Evolutionary conservation across 1,284 basidiomycete genomes (phyloP).

Genomic region (Pterulicium gracile): DNA sequence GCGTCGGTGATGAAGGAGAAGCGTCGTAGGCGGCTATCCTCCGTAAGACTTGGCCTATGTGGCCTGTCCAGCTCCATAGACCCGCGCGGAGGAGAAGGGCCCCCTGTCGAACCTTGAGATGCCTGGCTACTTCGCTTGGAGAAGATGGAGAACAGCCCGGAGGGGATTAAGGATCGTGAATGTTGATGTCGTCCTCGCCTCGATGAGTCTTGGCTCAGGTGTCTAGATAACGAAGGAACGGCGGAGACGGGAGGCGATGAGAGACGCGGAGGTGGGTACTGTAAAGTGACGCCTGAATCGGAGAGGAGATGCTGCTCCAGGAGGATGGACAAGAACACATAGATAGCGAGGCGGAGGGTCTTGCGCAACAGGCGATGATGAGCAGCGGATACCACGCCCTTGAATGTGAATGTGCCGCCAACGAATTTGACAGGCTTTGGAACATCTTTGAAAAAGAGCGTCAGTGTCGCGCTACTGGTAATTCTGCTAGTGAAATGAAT

Average conservation of each 20-base stretch:
- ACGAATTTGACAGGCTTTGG: neutral
- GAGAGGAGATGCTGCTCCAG: constrained; percentile 52
- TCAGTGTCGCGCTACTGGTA: constrained; percentile 5
- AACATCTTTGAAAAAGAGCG: neutral
- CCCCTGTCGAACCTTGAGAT: neutral
- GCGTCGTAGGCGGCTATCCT: constrained; percentile 22
- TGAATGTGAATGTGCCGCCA: constrained; percentile 50
- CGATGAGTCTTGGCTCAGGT: constrained; percentile 1
- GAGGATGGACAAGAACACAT: constrained; percentile 43
- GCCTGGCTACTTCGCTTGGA: neutral
- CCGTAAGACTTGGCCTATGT: constrained; percentile 3
- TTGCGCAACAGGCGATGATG: constrained; percentile 34
- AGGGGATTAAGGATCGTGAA: neutral
- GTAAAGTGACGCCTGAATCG: constrained; percentile 36
- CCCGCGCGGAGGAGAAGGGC: neutral
- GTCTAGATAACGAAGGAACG: constrained; percentile 9
- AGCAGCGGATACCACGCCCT: constrained; percentile 27
- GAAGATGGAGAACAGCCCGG: constrained; percentile 1
- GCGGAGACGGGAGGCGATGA: constrained; percentile 22
- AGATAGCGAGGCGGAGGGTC: constrained; percentile 43
- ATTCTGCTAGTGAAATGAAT: no score
- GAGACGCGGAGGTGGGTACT: constrained; percentile 20
- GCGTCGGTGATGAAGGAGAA: constrained; percentile 35
- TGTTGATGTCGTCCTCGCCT: neutral
- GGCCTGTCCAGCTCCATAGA: constrained; percentile 9